Conservation (phyloP, 148 eudicot genomes). For the Pharnaceum exiguum region DNA sequence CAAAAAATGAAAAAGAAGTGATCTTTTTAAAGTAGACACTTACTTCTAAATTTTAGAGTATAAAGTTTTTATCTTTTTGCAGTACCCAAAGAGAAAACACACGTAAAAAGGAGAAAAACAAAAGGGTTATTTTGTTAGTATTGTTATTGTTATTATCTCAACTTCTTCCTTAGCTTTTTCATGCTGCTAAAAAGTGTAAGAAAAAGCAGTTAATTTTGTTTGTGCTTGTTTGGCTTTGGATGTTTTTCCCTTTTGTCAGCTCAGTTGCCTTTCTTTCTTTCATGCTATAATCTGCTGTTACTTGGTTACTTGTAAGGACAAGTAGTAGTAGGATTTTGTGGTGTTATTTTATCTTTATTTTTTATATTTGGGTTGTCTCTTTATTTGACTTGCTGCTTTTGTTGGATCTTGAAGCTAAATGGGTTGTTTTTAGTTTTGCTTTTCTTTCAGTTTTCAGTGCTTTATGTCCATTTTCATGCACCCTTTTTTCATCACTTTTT, state of each 20-base stretch:
- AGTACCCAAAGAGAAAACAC: not conserved
- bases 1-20: too few relatives aligned
- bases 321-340: too few relatives aligned
- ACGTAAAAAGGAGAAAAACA: not conserved
- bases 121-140: slow-evolving; percentile 26
- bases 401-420: slow-evolving; percentile 26
- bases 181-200: slow-evolving; percentile 27
- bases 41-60: not conserved
- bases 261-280: slow-evolving; percentile 1
- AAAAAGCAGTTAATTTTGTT: slow-evolving; percentile 13
- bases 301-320: too few relatives aligned
- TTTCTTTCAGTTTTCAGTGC: not conserved
- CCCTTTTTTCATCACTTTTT: not conserved
- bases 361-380: too few relatives aligned
- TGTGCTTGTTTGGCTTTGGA: slow-evolving; percentile 4
- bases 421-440: not conserved
- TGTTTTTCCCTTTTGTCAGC: slow-evolving; percentile 4
- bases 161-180: slow-evolving; percentile 6
- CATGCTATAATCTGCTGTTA: slow-evolving; percentile 14
- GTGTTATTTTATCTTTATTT: too few relatives aligned
- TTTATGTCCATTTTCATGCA: not conserved
- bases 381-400: slow-evolving; percentile 8
- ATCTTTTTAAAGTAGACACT: not conserved
- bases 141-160: slow-evolving; percentile 6
- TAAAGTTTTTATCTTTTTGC: slow-evolving; percentile 8